Base-by-base conservation (phyloP, 2,329 filamentous ascomycete genomes). In the Teratosphaeria destructans region DNA sequence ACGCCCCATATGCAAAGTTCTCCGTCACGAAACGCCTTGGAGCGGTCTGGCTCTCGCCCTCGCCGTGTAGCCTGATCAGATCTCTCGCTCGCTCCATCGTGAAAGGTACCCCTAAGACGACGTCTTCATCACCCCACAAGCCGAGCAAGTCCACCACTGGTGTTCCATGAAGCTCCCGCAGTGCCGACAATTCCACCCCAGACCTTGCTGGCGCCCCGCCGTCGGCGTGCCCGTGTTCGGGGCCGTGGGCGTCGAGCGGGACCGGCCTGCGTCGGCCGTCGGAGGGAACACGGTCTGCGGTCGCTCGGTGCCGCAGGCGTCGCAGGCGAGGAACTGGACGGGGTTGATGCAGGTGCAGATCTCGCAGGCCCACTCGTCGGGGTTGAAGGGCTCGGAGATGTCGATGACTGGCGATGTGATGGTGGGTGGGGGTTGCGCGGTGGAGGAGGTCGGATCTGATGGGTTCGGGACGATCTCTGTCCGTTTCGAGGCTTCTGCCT, bases 131-230 rank as follows among this genome's bases (percentile, higher is more conserved):
- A 71, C 74, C 56, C 83, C 83, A 69, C 84, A 86, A 11, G 75
- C 74, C 14, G 79, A 79, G 65, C 84, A 86, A 4, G 82, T 85
- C 83, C 83, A 86, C 82, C 83, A 86, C 65, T 82, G 73, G 23
- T 77, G 78, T 69, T 86, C 84, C 82, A 85, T 86, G 61, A 84
- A 86, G 0, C 79, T 78, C 5, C 82, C 81, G 61, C 84, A 87
- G 5, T 74, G 71, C 57, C 75, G 66, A 68, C 84, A 87, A 58
- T 79, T 74, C 84, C 84, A 86, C 1, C 82, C 83, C 23, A 84
- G 66, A 2, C 79, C 77, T 54, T 78, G 72, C 47, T 74, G 75
- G 59, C 1, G 65, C 26, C 32, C 52, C 27, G 56, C 32, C 5
- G 29, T 5, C 43, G n/a, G 43, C 53, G 6, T 23, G n/a, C 27